A percentile compares a stretch with the other conserved stretches of the same genome.
phyloP scores from a whole-genome alignment of 352 stramenopile genomes.

The Pythium aquatile region DNA sequence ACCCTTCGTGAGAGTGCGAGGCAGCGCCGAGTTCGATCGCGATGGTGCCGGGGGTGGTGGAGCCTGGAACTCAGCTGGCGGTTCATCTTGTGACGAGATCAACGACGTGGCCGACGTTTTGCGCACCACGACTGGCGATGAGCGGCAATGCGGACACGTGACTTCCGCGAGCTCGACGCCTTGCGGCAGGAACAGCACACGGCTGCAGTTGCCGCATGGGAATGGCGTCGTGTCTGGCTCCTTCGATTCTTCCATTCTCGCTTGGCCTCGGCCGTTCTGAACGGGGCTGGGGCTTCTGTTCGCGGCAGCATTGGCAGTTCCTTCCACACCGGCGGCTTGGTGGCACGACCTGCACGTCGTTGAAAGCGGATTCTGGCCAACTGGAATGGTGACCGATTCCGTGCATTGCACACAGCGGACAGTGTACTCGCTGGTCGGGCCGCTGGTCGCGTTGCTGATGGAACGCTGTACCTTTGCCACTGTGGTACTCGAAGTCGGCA shows the following conservation, averaged over 20 bases:
- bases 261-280: neutral
- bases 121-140: conserved; percentile 44
- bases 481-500: neutral
- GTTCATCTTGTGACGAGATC: conserved; percentile 22
- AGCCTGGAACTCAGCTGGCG: neutral
- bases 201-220: conserved; percentile 55
- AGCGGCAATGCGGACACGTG: conserved; percentile 64
- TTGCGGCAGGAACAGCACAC: conserved; percentile 43
- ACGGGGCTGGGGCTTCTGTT: too few species aligned
- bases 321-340: neutral
- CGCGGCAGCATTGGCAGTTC: neutral
- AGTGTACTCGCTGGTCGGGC: conserved; percentile 24
- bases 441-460: conserved; percentile 11
- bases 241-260: neutral
- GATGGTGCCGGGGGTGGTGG: neutral
- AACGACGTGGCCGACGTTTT: neutral
- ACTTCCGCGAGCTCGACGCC: conserved; percentile 48
- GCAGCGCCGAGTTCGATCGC: neutral
- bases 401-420: conserved; percentile 62
- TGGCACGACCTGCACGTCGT: conserved; percentile 27
- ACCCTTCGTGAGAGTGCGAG: neutral
- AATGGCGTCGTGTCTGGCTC: conserved; percentile 16
- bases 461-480: neutral
- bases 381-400: conserved; percentile 44
- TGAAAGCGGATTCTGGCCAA: conserved; percentile 29